phyloP scores from a whole-genome alignment of 768 basidiomycete species.

The Tricholoma terreum region DNA sequence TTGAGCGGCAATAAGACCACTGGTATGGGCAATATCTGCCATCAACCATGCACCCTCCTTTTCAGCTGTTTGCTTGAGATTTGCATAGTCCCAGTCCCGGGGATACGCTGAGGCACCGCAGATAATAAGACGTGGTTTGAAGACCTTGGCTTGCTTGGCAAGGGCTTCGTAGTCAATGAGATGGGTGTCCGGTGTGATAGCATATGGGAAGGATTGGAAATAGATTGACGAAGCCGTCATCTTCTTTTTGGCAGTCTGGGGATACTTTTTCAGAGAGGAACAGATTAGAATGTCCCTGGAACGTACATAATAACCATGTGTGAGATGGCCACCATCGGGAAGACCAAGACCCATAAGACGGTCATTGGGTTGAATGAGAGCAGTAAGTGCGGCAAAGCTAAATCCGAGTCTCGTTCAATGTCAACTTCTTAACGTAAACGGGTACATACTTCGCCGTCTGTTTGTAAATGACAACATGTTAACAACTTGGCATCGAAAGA shows the following conservation, averaged over 20 bases:
- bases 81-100: conserved; percentile 93
- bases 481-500: not conserved
- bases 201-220: conserved; percentile 98
- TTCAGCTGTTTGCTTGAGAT: conserved; percentile 77
- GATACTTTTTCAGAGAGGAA: conserved; percentile 4
- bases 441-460: conserved; percentile 82
- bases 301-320: conserved; percentile 93
- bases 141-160: conserved; percentile 83
- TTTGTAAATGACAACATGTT: not conserved
- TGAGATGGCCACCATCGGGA: conserved; percentile 95
- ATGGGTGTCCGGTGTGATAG: conserved; percentile 76
- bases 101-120: conserved; percentile 99
- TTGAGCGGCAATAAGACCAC: conserved; percentile 89
- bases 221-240: conserved; percentile 99
- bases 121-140: conserved; percentile 93
- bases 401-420: conserved; percentile 12
- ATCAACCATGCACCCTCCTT: conserved; percentile 90
- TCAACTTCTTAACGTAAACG: not conserved
- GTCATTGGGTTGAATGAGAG: conserved; percentile 94
- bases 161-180: conserved; percentile 86
- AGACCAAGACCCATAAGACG: conserved; percentile 98
- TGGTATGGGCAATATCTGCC: conserved; percentile 98
- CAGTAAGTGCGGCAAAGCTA: conserved; percentile 96
- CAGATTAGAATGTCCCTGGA: not conserved
- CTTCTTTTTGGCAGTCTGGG: conserved; percentile 95